Percentiles rank a stretch among this genome's conserved stretches.
Evolutionary conservation across 176 grass and related monocot species (phyloP).

Genomic region (Oryza officinalis): DNA sequence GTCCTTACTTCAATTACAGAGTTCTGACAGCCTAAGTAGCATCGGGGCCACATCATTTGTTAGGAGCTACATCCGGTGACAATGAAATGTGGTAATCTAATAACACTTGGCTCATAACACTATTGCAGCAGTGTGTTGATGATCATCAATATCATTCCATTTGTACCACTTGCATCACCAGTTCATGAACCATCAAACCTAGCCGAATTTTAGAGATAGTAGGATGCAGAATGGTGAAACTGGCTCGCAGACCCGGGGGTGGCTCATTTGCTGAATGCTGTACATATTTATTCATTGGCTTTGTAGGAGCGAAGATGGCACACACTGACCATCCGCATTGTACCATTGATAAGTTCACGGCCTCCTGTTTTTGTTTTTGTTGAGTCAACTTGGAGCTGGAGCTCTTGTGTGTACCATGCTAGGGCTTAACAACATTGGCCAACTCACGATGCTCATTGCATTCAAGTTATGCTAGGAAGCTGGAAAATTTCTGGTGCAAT

Average conservation of each 20-base stretch:
- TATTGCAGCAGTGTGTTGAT: slow-evolving; percentile 35
- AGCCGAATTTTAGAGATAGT: slow-evolving; percentile 41
- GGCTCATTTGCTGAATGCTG: slow-evolving; percentile 28
- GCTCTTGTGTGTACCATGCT: slow-evolving; percentile 6
- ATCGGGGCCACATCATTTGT: slow-evolving; percentile 84
- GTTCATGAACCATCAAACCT: slow-evolving; percentile 31
- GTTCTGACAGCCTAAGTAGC: slow-evolving; percentile 77
- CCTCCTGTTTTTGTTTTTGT: slow-evolving; percentile 27
- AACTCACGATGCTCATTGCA: slow-evolving; percentile 2
- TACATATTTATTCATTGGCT: slow-evolving; percentile 37
- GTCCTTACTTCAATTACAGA: slow-evolving; percentile 44
- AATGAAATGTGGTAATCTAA: slow-evolving; percentile 6
- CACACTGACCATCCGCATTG: not conserved
- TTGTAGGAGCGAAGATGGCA: slow-evolving; percentile 4
- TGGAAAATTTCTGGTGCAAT: not conserved
- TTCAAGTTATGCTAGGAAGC: not conserved
- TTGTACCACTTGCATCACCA: slow-evolving; percentile 11
- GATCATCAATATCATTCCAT: slow-evolving; percentile 14
- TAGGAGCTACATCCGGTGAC: slow-evolving; percentile 93
- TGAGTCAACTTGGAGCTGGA: slow-evolving; percentile 19
- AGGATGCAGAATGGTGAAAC: slow-evolving; percentile 24
- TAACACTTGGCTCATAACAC: slow-evolving; percentile 2
- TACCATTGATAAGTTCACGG: slow-evolving; percentile 16
- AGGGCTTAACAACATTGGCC: not conserved
- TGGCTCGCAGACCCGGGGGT: not conserved